Conservation (phyloP, 495 filamentous ascomycete species). For the Pseudomonodictys pantanalensis region DNA sequence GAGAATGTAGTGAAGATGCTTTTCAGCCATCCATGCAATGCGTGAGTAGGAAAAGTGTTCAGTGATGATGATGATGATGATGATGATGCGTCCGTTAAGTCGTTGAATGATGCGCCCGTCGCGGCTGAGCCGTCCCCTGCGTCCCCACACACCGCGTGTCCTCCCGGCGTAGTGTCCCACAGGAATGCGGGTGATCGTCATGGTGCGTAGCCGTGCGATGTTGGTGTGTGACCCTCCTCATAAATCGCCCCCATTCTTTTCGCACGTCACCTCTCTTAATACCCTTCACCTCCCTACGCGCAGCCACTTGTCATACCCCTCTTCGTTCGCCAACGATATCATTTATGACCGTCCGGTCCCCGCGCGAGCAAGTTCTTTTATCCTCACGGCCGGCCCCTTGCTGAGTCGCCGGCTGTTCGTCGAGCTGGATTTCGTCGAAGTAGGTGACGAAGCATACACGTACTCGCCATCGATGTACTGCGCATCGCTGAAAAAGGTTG, state of each 20-base stretch:
- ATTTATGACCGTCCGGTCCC: conserved; percentile 4
- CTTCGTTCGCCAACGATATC: too few relatives aligned
- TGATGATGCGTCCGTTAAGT: conserved; percentile 8
- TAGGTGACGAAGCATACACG: conserved; percentile 53
- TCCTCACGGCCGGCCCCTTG: conserved; percentile 23
- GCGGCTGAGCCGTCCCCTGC: too few relatives aligned
- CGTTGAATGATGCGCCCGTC: conserved; percentile 8
- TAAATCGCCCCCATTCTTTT: neutral
- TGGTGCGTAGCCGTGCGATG: too few relatives aligned
- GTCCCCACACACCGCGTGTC: too few relatives aligned
- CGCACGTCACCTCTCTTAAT: too few relatives aligned
- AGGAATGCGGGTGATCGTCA: too few relatives aligned
- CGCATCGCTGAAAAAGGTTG: conserved; percentile 78
- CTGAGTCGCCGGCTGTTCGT: conserved; percentile 22
- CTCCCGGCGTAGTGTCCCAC: too few relatives aligned
- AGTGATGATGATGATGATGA: neutral
- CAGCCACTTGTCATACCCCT: too few relatives aligned
- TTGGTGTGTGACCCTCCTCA: conserved; percentile 16
- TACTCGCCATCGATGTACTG: conserved; percentile 93
- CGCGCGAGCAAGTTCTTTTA: conserved; percentile 25
- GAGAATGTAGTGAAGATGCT: conserved; percentile 5
- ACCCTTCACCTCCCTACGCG: conserved; percentile 1
- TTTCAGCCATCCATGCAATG: too few relatives aligned
- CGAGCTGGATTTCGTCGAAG: conserved; percentile 27
- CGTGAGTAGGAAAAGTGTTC: neutral